Conservation (phyloP, 345 rosid species). For the Firmiana major region DNA sequence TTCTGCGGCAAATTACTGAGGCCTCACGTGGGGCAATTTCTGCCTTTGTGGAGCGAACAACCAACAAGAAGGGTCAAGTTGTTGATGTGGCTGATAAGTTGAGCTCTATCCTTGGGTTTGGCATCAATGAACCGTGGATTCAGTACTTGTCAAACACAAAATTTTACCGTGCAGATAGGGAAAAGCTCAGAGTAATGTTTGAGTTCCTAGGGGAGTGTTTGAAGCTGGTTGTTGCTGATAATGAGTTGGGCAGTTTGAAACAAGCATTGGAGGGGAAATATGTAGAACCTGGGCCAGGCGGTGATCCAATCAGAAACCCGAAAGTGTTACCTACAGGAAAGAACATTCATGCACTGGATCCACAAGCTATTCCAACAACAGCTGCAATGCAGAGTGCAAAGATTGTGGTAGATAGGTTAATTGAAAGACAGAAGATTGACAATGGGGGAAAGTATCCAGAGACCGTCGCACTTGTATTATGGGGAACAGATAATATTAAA, state of each 20-base stretch:
- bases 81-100: constrained; percentile 78
- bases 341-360: constrained; percentile 97
- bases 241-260: constrained; percentile 85
- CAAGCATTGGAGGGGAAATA: constrained; percentile 94
- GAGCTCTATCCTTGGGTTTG: constrained; percentile 79
- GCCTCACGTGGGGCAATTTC: constrained; percentile 87
- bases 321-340: constrained; percentile 97
- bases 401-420: constrained; percentile 77
- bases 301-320: constrained; percentile 96
- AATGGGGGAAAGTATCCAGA: constrained; percentile 92
- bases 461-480: constrained; percentile 89
- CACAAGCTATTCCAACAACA: constrained; percentile 93
- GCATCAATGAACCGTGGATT: constrained; percentile 95
- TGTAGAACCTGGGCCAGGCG: constrained; percentile 98
- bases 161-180: constrained; percentile 87
- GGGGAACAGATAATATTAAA: constrained; percentile 99
- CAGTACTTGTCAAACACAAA: constrained; percentile 80
- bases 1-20: constrained; percentile 88
- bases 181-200: constrained; percentile 69
- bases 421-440: constrained; percentile 85
- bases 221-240: constrained; percentile 88
- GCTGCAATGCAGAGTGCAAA: constrained; percentile 99
- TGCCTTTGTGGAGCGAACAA: constrained; percentile 71
- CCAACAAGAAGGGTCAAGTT: constrained; percentile 87
- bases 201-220: constrained; percentile 83